Base-by-base conservation (phyloP, 768 basidiomycete genomes). In the Suillus occidentalis region DNA sequence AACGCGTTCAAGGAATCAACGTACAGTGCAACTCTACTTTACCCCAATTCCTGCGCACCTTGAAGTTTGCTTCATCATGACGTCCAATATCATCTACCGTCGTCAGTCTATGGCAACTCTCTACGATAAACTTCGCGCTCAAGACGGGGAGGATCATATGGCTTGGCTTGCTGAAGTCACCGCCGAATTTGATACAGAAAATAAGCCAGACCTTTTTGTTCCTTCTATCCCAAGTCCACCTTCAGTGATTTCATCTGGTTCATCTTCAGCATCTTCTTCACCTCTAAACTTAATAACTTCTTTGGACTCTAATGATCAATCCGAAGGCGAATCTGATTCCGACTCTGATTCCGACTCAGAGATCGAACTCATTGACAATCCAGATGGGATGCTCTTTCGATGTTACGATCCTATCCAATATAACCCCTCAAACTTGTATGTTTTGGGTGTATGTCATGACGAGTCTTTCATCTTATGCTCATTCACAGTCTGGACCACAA, bases 81-180 rank as follows among this genome's bases (percentile, higher is more conserved):
- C 76, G 39, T 73, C 75, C 22, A 61, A 76, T 20, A 22, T 77
- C 49, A 20, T 77, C 52, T 77, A 75, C 60, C 75, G 75, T 69
- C 75, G 75, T 67, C 73, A 76, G 67, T 76, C 75, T 39, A 77
- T 76, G 75, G 76, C 71, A 10, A 77, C 75, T 42, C 75, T 76
- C 2, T 76, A 76, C 31, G 76, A 76, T 52, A 76, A 76, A 57
- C 75, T 76, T 28, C 73, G 67, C 45, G 75, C 75, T 20, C 75
- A 77, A 61, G 75, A 73, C 56, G 75, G 77, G 13, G 76, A 76
- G 28, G 75, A 76, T 47, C 75, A 77, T 61, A 67, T 74, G 67
- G 73, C 75, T 52, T 76, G 75, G 75, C 75, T 76, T 18, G 63
- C 63, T 2, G 63, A 63, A 42, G 58, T 47, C 14, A 47, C 60